Evolutionary conservation across 2,329 filamentous ascomycete species (phyloP).

Genomic region (Graphilbum ipis-grandicollis): DNA sequence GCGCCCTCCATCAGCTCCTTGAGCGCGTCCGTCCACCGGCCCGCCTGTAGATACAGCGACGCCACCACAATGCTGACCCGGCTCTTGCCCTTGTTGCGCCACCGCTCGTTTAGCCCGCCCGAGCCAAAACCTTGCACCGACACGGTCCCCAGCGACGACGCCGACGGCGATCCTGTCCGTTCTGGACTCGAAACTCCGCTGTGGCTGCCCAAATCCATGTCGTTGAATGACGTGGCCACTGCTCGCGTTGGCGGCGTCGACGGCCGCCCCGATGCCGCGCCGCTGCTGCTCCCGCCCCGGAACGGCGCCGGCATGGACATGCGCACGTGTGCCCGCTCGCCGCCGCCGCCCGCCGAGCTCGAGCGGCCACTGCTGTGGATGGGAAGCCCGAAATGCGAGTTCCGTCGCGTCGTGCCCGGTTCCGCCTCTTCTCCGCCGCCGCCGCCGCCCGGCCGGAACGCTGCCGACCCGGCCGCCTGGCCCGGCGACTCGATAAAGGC

Average conservation of each 20-base stretch:
- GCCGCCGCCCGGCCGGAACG: slow-evolving; percentile 22
- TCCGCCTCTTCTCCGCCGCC: slow-evolving; percentile 16
- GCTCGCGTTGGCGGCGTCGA: slow-evolving; percentile 27
- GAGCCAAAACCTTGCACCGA: slow-evolving; percentile 56
- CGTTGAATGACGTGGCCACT: slow-evolving; percentile 32
- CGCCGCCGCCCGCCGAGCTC: slow-evolving; percentile 28
- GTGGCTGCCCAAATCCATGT: slow-evolving; percentile 13
- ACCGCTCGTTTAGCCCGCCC: slow-evolving; percentile 56
- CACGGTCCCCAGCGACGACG: slow-evolving; percentile 21
- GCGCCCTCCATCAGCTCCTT: slow-evolving; percentile 71
- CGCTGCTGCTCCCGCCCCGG: slow-evolving; percentile 15
- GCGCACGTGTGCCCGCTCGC: slow-evolving; percentile 45
- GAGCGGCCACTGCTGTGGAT: slow-evolving; percentile 23
- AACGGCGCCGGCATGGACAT: slow-evolving; percentile 65
- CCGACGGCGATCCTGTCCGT: neutral
- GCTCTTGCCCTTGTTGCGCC: slow-evolving; percentile 64
- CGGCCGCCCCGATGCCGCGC: slow-evolving; percentile 14
- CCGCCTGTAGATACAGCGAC: slow-evolving; percentile 73
- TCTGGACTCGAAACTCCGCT: too few relatives aligned
- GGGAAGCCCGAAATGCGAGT: slow-evolving; percentile 35
- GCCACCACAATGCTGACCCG: slow-evolving; percentile 66
- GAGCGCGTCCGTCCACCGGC: slow-evolving; percentile 77
- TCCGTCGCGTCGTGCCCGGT: slow-evolving; percentile 23
- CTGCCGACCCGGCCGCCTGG: slow-evolving; percentile 18
- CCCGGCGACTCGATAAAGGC: slow-evolving; percentile 65